These are phyloP conservation scores for Colletotrichum echinochloae DNA, from an alignment of 2,329 filamentous ascomycete genomes.

Conservation along the genomic window DNA sequence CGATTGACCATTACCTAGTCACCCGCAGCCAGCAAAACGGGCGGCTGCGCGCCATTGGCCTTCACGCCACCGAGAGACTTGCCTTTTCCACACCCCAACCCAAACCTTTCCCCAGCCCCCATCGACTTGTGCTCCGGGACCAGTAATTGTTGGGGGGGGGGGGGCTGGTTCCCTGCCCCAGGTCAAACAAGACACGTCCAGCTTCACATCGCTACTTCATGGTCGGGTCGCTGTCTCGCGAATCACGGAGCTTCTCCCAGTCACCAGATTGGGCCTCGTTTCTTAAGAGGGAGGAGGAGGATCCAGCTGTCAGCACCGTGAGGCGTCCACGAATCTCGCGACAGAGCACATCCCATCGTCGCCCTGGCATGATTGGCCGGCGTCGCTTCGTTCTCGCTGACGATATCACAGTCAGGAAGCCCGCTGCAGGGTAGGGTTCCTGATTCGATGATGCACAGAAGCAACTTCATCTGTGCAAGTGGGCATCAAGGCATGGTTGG, in stretches of 20 bases:
- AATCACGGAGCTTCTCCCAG: conserved; percentile 4
- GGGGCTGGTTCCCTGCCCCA: conserved; percentile 24
- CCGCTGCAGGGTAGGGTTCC: conserved; percentile 1
- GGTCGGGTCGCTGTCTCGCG: conserved; percentile 10
- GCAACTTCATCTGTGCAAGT: conserved; percentile 34
- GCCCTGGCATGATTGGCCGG: conserved; percentile 24
- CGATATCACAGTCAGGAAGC: conserved; percentile 9
- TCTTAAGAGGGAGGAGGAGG: neutral
- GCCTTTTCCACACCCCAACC: conserved; percentile 11
- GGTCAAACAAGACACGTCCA: conserved; percentile 25
- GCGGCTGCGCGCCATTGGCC: conserved; percentile 30
- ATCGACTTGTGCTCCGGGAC: conserved; percentile 25
- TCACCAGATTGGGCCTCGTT: neutral
- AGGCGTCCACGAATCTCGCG: conserved; percentile 8
- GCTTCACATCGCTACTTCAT: conserved; percentile 34
- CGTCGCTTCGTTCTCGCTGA: neutral
- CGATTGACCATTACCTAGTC: conserved; percentile 28
- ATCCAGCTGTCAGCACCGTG: conserved; percentile 3
- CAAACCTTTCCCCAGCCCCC: conserved; percentile 23
- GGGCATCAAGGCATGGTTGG: conserved; percentile 44
- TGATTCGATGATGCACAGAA: conserved; percentile 37
- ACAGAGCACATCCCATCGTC: conserved; percentile 5
- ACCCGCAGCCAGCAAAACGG: conserved; percentile 37
- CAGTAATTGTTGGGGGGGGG: conserved; percentile 9
- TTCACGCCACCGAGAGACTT: conserved; percentile 8